A percentile compares a stretch with the other conserved stretches of the same genome.
Evolutionary conservation across 108 stramenopile species (phyloP).

Genomic region (Pelagomonas calceolata): DNA sequence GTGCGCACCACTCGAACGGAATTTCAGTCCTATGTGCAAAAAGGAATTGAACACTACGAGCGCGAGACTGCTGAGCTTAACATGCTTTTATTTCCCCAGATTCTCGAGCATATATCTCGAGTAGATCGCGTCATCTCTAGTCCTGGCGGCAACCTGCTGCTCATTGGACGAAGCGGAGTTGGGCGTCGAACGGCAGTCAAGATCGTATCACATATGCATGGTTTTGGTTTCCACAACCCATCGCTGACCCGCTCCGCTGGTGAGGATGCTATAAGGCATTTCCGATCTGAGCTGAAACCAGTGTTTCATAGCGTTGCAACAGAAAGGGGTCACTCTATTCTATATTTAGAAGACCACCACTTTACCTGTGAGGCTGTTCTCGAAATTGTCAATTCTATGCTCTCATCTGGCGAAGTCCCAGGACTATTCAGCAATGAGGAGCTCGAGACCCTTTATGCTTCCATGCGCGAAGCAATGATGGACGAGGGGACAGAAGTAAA

Average conservation of each 20-base stretch:
- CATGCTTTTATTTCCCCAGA: conserved; percentile 29
- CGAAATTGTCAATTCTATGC: conserved; percentile 44
- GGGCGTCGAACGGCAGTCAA: conserved; percentile 35
- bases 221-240: conserved; percentile 24
- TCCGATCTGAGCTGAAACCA: conserved; percentile 36
- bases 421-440: conserved; percentile 48
- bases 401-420: conserved; percentile 38
- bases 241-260: conserved; percentile 10
- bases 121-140: conserved; percentile 49
- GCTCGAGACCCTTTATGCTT: conserved; percentile 33
- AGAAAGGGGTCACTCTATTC: conserved; percentile 25
- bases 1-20: conserved; percentile 18
- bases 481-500: conserved; percentile 32
- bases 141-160: conserved; percentile 49
- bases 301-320: conserved; percentile 38
- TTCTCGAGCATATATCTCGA: conserved; percentile 41
- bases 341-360: conserved; percentile 48
- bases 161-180: conserved; percentile 43
- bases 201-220: conserved; percentile 41
- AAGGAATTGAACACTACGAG: conserved; percentile 41
- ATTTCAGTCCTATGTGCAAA: conserved; percentile 27
- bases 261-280: conserved; percentile 26
- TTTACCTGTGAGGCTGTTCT: conserved; percentile 29
- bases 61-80: conserved; percentile 44
- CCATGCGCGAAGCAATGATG: conserved; percentile 34